A percentile compares a stretch with the other conserved stretches of the same genome.
phyloP scores from a whole-genome alignment of 2,329 filamentous ascomycete species.

The Sarocladiaceae sp. region DNA sequence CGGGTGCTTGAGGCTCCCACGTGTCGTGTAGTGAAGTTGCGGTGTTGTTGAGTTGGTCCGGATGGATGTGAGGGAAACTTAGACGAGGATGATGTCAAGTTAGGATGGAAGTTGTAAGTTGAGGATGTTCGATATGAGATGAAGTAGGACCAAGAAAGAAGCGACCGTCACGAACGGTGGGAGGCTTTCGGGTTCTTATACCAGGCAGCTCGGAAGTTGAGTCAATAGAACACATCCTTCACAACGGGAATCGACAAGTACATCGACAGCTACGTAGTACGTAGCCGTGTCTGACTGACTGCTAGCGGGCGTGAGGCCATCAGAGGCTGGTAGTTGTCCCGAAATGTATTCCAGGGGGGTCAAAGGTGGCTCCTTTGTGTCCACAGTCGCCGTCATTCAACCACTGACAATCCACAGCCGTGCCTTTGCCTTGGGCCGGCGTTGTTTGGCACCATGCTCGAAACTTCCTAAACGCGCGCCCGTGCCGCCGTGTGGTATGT shows the following conservation, averaged over 20 bases:
- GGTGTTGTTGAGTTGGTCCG: background rate
- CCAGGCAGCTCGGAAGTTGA: constrained; percentile 14
- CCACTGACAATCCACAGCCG: background rate
- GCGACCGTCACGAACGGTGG: constrained; percentile 39
- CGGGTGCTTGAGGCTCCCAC: constrained; percentile 6
- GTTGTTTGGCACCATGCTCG: constrained; percentile 7
- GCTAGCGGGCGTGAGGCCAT: constrained; percentile 1
- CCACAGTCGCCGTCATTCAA: constrained; percentile 11
- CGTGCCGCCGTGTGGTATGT: background rate
- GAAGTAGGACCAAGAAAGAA: constrained; percentile 14
- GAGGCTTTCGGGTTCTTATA: constrained; percentile 28
- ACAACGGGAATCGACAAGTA: background rate
- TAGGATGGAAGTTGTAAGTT: background rate
- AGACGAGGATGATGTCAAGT: constrained; percentile 3
- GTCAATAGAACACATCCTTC: constrained; percentile 7
- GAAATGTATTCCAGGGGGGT: constrained; percentile 18
- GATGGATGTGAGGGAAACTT: constrained; percentile 6
- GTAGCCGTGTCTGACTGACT: background rate
- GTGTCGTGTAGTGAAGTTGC: constrained; percentile 4
- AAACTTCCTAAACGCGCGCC: constrained; percentile 1
- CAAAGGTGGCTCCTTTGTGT: background rate
- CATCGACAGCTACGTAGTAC: background rate
- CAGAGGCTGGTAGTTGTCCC: background rate
- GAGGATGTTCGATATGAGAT: constrained; percentile 11
- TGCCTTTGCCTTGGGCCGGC: constrained; percentile 7